Evolutionary conservation across 2,329 filamentous ascomycete genomes (phyloP).

Genomic region (Fusarium chaquense): DNA sequence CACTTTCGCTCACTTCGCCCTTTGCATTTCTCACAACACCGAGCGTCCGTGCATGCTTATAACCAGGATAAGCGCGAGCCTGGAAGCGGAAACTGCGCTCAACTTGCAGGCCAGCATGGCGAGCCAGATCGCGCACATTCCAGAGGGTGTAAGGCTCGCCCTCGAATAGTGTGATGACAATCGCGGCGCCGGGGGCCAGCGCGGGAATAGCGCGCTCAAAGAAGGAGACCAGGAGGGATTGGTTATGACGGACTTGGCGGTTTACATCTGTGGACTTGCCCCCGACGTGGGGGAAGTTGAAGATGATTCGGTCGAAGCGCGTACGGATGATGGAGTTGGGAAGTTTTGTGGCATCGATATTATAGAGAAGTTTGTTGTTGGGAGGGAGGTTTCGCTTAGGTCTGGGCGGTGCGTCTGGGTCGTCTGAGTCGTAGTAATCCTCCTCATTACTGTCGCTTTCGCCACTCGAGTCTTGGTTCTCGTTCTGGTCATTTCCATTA

Average conservation of each 20-base stretch:
- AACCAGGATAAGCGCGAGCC: constrained; percentile 76
- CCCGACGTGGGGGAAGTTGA: constrained; percentile 98
- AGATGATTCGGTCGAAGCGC: constrained; percentile 81
- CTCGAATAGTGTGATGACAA: constrained; percentile 91
- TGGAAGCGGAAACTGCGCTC: constrained; percentile 78
- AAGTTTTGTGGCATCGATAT: constrained; percentile 75
- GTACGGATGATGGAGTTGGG: constrained; percentile 58
- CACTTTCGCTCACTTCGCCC: constrained; percentile 57
- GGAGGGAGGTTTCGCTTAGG: constrained; percentile 27
- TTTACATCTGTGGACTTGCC: constrained; percentile 94
- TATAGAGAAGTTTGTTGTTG: constrained; percentile 64
- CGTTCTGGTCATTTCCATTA: constrained; percentile 9
- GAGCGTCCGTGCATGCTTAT: constrained; percentile 78
- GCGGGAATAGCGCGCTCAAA: constrained; percentile 65
- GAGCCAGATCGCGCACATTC: constrained; percentile 89
- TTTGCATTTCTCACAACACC: constrained; percentile 69
- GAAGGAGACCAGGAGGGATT: constrained; percentile 79
- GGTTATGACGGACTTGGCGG: constrained; percentile 92
- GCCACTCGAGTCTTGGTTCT: constrained; percentile 27
- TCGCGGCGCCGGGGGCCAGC: constrained; percentile 63
- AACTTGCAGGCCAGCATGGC: constrained; percentile 79
- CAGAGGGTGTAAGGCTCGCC: constrained; percentile 94
- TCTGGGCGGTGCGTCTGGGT: constrained; percentile 35
- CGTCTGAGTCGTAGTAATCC: constrained; percentile 36
- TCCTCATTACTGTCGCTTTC: constrained; percentile 38